These are phyloP conservation scores for Limnanthes douglasii DNA, from an alignment of 345 rosid species.

Conservation along the genomic window DNA sequence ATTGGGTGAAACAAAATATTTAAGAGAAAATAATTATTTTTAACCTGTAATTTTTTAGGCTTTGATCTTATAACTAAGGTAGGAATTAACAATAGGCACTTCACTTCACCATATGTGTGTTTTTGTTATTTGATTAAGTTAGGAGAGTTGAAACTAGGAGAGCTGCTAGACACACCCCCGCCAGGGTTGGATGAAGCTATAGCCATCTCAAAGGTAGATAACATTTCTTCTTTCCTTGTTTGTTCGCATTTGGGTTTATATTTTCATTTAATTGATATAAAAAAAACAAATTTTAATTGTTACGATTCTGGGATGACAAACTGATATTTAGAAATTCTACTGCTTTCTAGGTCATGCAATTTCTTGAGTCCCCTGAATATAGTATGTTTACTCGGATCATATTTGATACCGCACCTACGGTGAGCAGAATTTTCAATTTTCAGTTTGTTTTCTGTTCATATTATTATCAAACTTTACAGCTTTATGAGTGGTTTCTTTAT, in stretches of 20 bases:
- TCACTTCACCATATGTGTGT: conserved; percentile 6
- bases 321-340: no score
- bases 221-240: conserved; percentile 6
- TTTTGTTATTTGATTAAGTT: conserved; percentile 26
- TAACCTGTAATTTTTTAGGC: no score
- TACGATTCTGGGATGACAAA: no score
- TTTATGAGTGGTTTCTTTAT: conserved; percentile 10
- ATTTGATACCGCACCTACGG: conserved; percentile 98
- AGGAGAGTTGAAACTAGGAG: conserved; percentile 90
- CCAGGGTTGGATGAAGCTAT: conserved; percentile 99
- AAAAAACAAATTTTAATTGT: no score
- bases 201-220: conserved; percentile 77
- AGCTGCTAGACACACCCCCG: conserved; percentile 93
- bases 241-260: not conserved
- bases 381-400: conserved; percentile 84
- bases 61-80: no score
- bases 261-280: not conserved
- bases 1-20: no score
- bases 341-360: conserved; percentile 99
- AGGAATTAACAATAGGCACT: no score
- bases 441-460: not conserved
- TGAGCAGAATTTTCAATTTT: conserved; percentile 17
- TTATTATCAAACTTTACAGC: conserved; percentile 2
- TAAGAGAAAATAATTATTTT: no score
- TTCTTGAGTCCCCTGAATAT: conserved; percentile 85